Base-by-base conservation (phyloP, 176 grass and related monocot species). In the Zea luxurians region DNA sequence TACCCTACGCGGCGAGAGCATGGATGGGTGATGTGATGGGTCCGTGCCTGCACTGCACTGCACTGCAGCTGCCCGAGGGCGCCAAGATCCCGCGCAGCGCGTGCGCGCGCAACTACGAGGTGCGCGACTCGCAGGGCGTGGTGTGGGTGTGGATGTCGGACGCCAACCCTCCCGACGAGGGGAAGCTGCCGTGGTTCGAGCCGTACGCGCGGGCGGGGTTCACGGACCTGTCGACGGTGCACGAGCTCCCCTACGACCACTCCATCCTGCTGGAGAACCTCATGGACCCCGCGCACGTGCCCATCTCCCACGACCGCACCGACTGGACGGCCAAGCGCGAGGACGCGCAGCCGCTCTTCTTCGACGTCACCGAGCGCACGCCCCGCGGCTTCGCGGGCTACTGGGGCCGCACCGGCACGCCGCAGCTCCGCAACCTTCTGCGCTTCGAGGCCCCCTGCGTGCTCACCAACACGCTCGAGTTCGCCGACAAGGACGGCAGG, bases 211-310 rank as follows among this genome's bases (percentile, higher is more conserved):
- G 82, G 10, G 62, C 78, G 6, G 92, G 90, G 70, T 99, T 99
- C 89, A 78, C 72, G 79, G 92, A 92, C 80, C 18, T 74, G 7
- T 99, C 96, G 6, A 85, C 92, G 20, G 85, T 89, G 13, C 96
- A 99, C 80, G 96, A 94, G 79, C 91, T 99, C 43, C 92, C 92
- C 68, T 99, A 95, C 83, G 96, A 95, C 83, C 96, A 99, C 83
- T 99, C 96, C 66, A 99, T 99, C 77, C 96, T 99, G 37, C 85
- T 94, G 1, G 96, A 98, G 74, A 98, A 99, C 81, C 92, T 95
- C 78, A 99, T 95, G 92, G 96, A 99, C 71, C 96, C 92, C 0
- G 96, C 96, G 7, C 92, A 99, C 85, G 86, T 99, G 54, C 92
- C 96, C 61, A 99, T 95, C 83, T 99, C 92, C 34, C 96, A 95